Percentiles rank a stretch among this genome's conserved stretches.
Conservation (phyloP, 345 rosid species). For the Noccaea caerulescens region DNA sequence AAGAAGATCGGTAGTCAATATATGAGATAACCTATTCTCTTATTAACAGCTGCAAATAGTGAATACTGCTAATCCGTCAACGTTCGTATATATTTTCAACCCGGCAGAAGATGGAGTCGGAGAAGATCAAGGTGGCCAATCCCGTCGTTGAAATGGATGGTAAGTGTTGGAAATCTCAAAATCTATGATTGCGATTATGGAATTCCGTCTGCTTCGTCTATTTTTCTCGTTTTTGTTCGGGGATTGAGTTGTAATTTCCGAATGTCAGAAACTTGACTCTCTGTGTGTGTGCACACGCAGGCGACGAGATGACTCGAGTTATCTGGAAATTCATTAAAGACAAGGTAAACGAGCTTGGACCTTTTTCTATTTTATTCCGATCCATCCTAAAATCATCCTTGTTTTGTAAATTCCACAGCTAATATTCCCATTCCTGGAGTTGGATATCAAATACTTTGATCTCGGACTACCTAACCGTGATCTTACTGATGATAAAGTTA, state of each 20-base stretch:
- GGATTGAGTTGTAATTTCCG: not conserved
- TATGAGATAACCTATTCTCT: too few species aligned
- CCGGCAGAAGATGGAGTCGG: constrained; percentile 46
- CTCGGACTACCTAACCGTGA: constrained; percentile 70
- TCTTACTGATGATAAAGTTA: constrained; percentile 63
- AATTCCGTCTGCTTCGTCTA: not conserved
- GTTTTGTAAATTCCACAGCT: constrained; percentile 46
- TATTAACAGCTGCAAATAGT: too few species aligned
- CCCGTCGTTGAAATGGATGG: constrained; percentile 71
- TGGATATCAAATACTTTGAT: constrained; percentile 71
- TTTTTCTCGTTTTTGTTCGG: not conserved
- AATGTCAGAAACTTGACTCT: constrained; percentile 1
- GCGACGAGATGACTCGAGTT: constrained; percentile 77
- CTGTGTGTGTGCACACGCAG: constrained; percentile 40
- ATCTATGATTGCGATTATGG: not conserved
- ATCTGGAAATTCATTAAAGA: constrained; percentile 70
- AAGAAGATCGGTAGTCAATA: too few species aligned
- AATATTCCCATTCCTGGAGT: constrained; percentile 63
- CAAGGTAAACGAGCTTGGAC: constrained; percentile 42
- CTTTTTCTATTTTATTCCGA: not conserved
- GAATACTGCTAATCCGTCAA: too few species aligned
- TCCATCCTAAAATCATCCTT: not conserved
- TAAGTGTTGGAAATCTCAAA: constrained; percentile 10
- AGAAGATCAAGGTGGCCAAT: constrained; percentile 59
- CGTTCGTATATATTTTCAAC: too few species aligned